Base-by-base conservation (phyloP, 495 filamentous ascomycete genomes). In the Niebla homalea region DNA sequence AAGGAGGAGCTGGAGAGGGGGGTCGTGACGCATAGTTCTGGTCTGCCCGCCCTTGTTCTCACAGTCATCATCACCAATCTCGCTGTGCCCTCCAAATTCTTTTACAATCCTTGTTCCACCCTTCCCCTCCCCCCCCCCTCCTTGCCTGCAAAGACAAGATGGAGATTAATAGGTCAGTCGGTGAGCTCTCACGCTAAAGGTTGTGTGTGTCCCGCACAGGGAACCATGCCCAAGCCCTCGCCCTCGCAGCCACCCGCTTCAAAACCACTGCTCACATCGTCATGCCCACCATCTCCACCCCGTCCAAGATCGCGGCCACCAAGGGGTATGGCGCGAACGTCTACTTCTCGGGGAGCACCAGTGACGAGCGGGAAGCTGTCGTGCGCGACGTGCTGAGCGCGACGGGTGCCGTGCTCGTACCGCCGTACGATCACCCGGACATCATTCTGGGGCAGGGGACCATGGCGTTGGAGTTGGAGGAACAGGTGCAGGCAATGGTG, bases 221-320 rank as follows among this genome's bases (percentile, higher is more conserved):
- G 23, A 97, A 98, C 70, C 92, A 98, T 66, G 92, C 92, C 0
- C 88, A 94, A 76, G 92, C 92, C 18, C 82, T 97, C 49, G 79
- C 92, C 4, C 80, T 96, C 36, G 92, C 92, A 0, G 87, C 92
- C 6, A 74, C 70, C 16, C 79, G 76, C 10, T 69, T 77, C 53
- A 56, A 65, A 15, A 70, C 85, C 55, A 79, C 80, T 1, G 84
- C 87, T 0, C 73, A 87, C 67, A 85, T 98, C 56, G 80, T 97
- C 38, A 98, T 98, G 92, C 92, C 92, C 0, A 56, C 63, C 4
- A 93, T 89, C 62, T 84, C 79, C 53, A 83, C 85, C 0, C 75
- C 84, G 12, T 82, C 80, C 52, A 98, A 97, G 66, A 88, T 96
- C 57, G 80, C 84, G 19, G 88, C 82, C 2, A 94, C 89, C 0